Evolutionary conservation across 306 rosid species (phyloP), one percentile per base, ranked within the genome.

Genomic region (Fragaria ananassa): DNA sequence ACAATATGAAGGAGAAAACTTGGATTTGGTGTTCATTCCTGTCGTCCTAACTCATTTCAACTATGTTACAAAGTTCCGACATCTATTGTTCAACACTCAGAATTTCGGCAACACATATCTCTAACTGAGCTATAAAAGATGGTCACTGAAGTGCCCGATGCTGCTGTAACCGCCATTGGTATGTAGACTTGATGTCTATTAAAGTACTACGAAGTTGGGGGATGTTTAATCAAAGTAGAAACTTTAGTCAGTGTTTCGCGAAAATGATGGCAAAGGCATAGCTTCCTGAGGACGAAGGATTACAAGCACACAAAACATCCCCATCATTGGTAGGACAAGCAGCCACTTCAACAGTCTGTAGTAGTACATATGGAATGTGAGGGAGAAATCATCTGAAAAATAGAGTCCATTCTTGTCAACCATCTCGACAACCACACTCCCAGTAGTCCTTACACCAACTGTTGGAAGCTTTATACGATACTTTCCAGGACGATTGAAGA

Each of bases 331-430:
- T 62, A 96, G 93, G 82, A 92, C 90, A 60, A 96, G 91, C 78
- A 96, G 88, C 99, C 99, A 92, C 84, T 96, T 96, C 90, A 96
- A 74, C 79, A 96, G 78, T 80, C 91, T 96, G 74, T 92, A 96
- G 84, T 92, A 96, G 85, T 96, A 82, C 99, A 96, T 91, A 73
- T 92, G 99, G 85, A 96, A 96, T 77, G 99, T 96, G 68, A 96
- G 96, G 78, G 99, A 92, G 82, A 96, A 96, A 19, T 96, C 98
- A 72, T 92, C 99, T 8, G 89, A 81, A 79, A 96, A 96, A 86
- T 96, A 89, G 41, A 96, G 84, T 47, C 99, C 96, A 37, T 96
- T 91, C 86, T 69, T 88, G 92, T 96, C 99, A 51, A 96, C 98
- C 99, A 96, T 92, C 89, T 96, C 99, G 50, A 96, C 97, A 88